Evolutionary conservation across 805 yeast species (phyloP), one percentile per base, ranked within the genome.

Genomic region (Tanozyma kutaoensis): DNA sequence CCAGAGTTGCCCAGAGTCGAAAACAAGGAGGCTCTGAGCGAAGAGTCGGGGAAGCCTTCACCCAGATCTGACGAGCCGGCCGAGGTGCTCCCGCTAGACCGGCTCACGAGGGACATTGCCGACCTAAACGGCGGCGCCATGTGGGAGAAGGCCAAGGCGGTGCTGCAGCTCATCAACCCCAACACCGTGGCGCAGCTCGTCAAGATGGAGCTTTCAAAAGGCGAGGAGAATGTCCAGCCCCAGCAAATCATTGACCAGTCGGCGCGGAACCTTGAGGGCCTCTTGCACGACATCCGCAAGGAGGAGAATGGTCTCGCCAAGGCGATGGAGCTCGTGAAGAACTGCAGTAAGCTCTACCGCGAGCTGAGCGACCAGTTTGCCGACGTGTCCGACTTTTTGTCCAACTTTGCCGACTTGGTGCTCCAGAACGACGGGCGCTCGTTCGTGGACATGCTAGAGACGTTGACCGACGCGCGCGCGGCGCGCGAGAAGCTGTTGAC

Each of bases 401-500:
- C 27, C 12, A 45, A 32, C 20, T 52, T 85, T 23, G 91, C 94
- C 1, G 93, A 82, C 37, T 93, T 82, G 42, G 49, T 85, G 15
- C 60, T 82, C 39, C 70, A 69, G 38, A 76, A 75, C 43, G 81
- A 78, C 35, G 94, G 93, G n/a, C 66, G 67, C 35, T 69, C 73
- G 23, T 80, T 84, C 36, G 65, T 82, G 18, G 76, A 76, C 36
- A 75, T 81, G 65, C 76, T 85, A 70, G 93, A 82, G 46, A 66
- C 72, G 28, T 56, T 80, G 24, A 29, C 15, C 15, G 21, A 30
- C 8, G 29, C 18, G 9, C 27, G 24, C 20, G 20, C 8, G 20
- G 8, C 10, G 9, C 20, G 20, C 20, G 10, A 18, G 20, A 8
- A 18, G 20, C 8, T 8, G 20, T 10, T 18, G 8, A 8, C 8